Base-by-base conservation (phyloP, 2,329 filamentous ascomycete genomes). In the Geosmithia morbida region DNA sequence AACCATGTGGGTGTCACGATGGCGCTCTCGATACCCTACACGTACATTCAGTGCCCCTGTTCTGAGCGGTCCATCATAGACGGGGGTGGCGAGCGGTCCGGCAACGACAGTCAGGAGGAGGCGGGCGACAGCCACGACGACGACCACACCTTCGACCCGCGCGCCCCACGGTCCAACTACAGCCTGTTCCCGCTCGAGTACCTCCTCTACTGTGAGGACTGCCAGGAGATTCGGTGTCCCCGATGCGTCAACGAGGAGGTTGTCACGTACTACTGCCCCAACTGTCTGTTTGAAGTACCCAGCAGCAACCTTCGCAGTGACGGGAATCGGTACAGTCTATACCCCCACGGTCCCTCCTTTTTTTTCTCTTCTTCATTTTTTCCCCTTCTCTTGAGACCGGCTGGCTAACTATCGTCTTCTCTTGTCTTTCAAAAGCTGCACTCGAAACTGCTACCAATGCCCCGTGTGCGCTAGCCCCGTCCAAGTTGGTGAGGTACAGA, bases 191-290 rank as follows among this genome's bases (percentile, higher is more conserved):
- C 92, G 1, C 80, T 96, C 43, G 90, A 97, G 59, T 83, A 96
- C 60, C 77, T 98, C 22, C 75, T 97, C 41, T 98, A 94, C 69
- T 98, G 92, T 69, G 90, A 95, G 61, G 92, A 97, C 62, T 98
- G 92, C 63, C 87, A 94, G 61, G 85, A 95, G 64, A 94, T 97
- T 51, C 85, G 92, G 55, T 98, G 92, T 61, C 86, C 87, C 6
- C 75, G 88, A 66, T 98, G 92, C 59, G 85, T 94, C 47, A 78
- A 83, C 44, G 92, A 98, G 61, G 92, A 98, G 66, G 88, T 95
- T 48, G 81, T 94, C 44, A 92, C 87, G 47, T 96, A 88, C 73
- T 98, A 87, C 65, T 98, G 92, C 58, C 92, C 92, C 5, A 90
- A 81, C 61, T 98, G 92, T 61, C 68, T 98, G 49, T 97, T 98